phyloP scores from a whole-genome alignment of 495 filamentous ascomycete species.

The Lasiosphaeriaceae sp. region DNA sequence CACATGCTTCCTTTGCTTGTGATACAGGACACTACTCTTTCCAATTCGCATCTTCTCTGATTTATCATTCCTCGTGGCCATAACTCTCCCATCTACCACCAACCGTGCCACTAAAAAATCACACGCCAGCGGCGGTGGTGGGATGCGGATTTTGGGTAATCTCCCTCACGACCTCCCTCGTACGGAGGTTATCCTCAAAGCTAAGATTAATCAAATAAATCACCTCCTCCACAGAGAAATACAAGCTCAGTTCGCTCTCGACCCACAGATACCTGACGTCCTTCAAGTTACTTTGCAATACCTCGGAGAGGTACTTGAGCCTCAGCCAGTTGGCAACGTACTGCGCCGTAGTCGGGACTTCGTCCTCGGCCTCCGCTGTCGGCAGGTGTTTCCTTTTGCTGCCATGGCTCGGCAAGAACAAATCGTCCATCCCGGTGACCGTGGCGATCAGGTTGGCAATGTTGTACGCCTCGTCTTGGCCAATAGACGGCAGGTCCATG shows the following conservation, averaged over 20 bases:
- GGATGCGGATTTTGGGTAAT: constrained; percentile 52
- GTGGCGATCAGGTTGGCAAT: constrained; percentile 67
- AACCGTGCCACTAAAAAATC: neutral
- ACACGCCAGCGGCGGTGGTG: neutral
- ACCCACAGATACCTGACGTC: constrained; percentile 88
- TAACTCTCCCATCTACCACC: too few species aligned
- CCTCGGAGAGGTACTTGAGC: constrained; percentile 83
- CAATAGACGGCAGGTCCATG: constrained; percentile 81
- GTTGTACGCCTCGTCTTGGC: constrained; percentile 78
- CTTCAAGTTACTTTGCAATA: constrained; percentile 82
- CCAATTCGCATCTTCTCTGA: too few species aligned
- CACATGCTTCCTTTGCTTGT: too few species aligned
- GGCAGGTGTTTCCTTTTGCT: constrained; percentile 7
- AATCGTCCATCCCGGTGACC: constrained; percentile 66
- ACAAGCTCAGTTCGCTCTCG: constrained; percentile 77
- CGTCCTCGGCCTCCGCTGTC: constrained; percentile 25
- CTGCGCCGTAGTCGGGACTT: constrained; percentile 64
- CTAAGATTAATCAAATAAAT: constrained; percentile 82
- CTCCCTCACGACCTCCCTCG: constrained; percentile 72
- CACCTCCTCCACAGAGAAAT: constrained; percentile 80
- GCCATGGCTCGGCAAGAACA: constrained; percentile 62
- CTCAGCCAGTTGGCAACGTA: constrained; percentile 84
- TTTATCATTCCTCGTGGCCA: too few species aligned
- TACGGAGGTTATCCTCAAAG: constrained; percentile 83
- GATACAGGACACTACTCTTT: too few species aligned